Percentiles rank a stretch among this genome's conserved stretches.
phyloP scores from a whole-genome alignment of 148 eudicot species.

The Camellia japonica region DNA sequence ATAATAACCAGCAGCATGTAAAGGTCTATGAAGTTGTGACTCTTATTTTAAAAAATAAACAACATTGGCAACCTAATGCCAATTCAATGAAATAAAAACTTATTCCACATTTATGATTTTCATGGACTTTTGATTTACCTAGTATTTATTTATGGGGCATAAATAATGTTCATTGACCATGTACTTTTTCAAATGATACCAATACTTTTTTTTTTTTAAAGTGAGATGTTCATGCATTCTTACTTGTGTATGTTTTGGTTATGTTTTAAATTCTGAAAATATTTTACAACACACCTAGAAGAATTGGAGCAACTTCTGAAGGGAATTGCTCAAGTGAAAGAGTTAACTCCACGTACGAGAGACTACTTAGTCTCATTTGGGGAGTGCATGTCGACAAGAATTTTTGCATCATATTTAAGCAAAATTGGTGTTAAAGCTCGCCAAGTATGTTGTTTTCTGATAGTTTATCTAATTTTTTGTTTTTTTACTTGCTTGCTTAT shows the following conservation, averaged over 20 bases:
- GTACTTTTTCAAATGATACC: neutral
- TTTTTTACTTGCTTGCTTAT: too few species aligned
- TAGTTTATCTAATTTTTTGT: neutral
- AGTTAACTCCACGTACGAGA: constrained; percentile 77
- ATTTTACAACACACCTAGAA: constrained; percentile 58
- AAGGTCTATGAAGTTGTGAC: too few species aligned
- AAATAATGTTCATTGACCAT: neutral
- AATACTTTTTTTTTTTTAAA: too few species aligned
- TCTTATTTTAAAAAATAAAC: neutral
- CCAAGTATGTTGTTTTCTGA: constrained; percentile 55
- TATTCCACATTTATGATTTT: neutral
- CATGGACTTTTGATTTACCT: neutral
- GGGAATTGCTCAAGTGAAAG: constrained; percentile 95
- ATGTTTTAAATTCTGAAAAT: constrained; percentile 1
- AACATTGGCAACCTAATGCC: neutral
- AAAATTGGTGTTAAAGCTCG: constrained; percentile 83
- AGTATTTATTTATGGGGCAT: neutral
- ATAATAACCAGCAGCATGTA: too few species aligned
- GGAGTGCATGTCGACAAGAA: constrained; percentile 96
- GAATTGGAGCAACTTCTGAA: constrained; percentile 90
- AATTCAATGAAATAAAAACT: neutral
- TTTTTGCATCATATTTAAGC: constrained; percentile 85
- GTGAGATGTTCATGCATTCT: neutral
- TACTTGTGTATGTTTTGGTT: neutral
- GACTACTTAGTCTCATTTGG: constrained; percentile 96